phyloP scores from a whole-genome alignment of 2,329 filamentous ascomycete genomes.

The Trichoderma lentiforme region DNA sequence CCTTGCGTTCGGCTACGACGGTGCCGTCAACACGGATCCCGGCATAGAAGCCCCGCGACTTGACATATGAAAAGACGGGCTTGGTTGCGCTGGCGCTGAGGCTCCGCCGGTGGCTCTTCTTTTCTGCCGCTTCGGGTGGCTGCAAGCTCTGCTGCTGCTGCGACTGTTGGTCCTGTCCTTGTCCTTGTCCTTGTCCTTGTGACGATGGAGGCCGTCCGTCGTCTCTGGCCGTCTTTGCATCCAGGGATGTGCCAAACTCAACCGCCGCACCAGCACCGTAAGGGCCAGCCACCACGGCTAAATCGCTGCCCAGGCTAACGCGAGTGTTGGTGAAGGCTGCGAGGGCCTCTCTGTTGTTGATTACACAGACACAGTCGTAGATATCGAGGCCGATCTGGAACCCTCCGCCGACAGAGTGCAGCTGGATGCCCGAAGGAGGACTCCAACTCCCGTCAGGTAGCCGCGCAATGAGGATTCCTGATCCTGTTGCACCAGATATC shows the following conservation, averaged over 20 bases:
- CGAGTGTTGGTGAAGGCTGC: slow-evolving; percentile 73
- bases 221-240: slow-evolving; percentile 14
- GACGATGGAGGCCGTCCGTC: background rate
- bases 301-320: slow-evolving; percentile 73
- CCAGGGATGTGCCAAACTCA: slow-evolving; percentile 48
- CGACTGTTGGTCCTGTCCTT: background rate
- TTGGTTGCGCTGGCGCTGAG: slow-evolving; percentile 30
- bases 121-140: slow-evolving; percentile 25
- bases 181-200: background rate
- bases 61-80: slow-evolving; percentile 69
- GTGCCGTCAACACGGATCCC: slow-evolving; percentile 86
- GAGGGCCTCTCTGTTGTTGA: slow-evolving; percentile 73
- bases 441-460: slow-evolving; percentile 68
- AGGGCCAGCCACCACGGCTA: slow-evolving; percentile 69
- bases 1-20: slow-evolving; percentile 78
- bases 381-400: slow-evolving; percentile 82
- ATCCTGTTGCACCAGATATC: slow-evolving; percentile 63
- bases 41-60: slow-evolving; percentile 83
- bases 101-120: slow-evolving; percentile 31
- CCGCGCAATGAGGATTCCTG: slow-evolving; percentile 61
- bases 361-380: slow-evolving; percentile 84
- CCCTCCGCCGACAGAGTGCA: slow-evolving; percentile 75
- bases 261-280: slow-evolving; percentile 70
- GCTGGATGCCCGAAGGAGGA: slow-evolving; percentile 76
- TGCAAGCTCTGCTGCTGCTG: slow-evolving; percentile 26